phyloP scores from a whole-genome alignment of 73 alveolate genomes.

The Symbiodinium pilosum region DNA sequence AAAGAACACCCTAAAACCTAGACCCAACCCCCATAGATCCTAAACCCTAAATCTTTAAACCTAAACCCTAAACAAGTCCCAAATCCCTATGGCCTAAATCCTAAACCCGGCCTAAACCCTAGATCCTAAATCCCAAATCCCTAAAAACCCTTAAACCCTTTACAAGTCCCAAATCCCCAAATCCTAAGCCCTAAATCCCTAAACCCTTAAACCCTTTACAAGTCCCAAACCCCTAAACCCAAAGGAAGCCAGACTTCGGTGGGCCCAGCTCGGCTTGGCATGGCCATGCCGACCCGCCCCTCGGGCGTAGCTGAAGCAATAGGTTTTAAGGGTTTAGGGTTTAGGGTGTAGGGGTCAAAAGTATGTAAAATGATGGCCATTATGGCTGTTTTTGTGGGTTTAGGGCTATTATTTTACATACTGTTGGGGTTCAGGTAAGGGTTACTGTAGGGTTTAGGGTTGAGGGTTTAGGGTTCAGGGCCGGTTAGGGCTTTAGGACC shows the following conservation, averaged over 20 bases:
- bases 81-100: too few species aligned
- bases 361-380: too few species aligned
- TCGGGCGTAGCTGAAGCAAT: not conserved
- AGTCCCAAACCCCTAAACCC: not conserved
- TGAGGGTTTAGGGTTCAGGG: not conserved
- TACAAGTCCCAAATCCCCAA: not conserved
- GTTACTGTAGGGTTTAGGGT: not conserved
- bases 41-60: too few species aligned
- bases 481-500: too few species aligned
- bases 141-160: not conserved
- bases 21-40: too few species aligned
- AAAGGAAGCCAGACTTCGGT: slow-evolving; percentile 97
- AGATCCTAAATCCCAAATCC: not conserved
- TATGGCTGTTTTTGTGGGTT: too few species aligned
- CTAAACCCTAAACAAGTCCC: too few species aligned
- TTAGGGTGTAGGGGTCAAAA: not conserved
- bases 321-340: too few species aligned
- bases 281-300: slow-evolving; percentile 98
- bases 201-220: not conserved
- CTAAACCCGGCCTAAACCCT: too few species aligned
- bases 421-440: not conserved
- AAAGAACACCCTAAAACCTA: too few species aligned
- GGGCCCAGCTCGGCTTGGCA: slow-evolving; percentile 95
- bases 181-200: not conserved
- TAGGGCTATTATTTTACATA: not conserved